Evolutionary conservation across 257 asterid genomes (phyloP).

Genomic region (Solanum etuberosum): DNA sequence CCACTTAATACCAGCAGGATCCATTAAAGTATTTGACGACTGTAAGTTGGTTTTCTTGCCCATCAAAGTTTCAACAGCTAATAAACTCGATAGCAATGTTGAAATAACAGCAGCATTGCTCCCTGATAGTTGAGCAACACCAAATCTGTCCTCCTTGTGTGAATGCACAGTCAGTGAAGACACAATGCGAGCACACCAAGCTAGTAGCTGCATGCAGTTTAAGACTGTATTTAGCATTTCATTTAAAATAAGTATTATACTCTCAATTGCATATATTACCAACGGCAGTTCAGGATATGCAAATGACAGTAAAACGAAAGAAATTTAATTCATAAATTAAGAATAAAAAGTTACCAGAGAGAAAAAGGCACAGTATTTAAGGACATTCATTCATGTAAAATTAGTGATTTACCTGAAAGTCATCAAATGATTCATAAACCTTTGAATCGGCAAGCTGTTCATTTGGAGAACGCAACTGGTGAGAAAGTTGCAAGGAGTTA

Average conservation of each 20-base stretch:
- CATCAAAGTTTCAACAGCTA: constrained; percentile 75
- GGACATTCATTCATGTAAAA: background rate
- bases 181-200: constrained; percentile 71
- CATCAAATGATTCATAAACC: constrained; percentile 48
- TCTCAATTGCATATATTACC: background rate
- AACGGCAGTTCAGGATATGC: background rate
- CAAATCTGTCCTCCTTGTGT: constrained; percentile 80
- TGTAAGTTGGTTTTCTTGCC: constrained; percentile 77
- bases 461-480: constrained; percentile 53
- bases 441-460: constrained; percentile 52
- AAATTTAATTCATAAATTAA: background rate
- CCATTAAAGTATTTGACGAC: constrained; percentile 40
- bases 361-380: background rate
- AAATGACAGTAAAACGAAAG: background rate
- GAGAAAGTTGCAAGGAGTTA: constrained; percentile 52
- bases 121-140: constrained; percentile 89
- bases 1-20: constrained; percentile 87
- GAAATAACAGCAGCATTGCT: constrained; percentile 74
- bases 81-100: constrained; percentile 51
- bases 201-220: constrained; percentile 50
- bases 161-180: constrained; percentile 77
- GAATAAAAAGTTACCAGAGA: background rate
- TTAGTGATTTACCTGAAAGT: constrained; percentile 54
- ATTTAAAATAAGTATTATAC: background rate
- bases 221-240: constrained; percentile 8